Percentiles rank a stretch among this genome's conserved stretches.
Conservation (phyloP, 352 stramenopile species). For the Globisporangium acanthophoron region DNA sequence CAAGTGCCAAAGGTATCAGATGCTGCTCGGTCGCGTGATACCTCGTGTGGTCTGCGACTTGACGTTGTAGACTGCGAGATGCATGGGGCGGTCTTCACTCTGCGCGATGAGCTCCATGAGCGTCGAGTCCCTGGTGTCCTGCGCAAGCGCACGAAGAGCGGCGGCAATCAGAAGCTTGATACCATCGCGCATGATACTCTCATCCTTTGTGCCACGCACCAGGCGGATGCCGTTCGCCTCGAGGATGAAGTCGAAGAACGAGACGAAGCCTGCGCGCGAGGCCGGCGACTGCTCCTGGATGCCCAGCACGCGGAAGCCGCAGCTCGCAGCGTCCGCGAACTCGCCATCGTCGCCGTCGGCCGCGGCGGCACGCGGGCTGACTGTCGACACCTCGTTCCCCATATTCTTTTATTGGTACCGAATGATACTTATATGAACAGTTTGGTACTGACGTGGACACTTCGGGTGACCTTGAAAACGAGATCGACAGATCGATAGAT, state of each 20-base stretch:
- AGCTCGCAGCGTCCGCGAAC: conserved; percentile 49
- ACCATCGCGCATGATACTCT: background rate
- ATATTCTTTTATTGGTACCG: background rate
- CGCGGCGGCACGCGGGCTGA: conserved; percentile 3
- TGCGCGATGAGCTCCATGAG: conserved; percentile 92
- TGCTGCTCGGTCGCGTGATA: conserved; percentile 6
- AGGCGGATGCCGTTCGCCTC: conserved; percentile 89
- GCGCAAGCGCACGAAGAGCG: background rate
- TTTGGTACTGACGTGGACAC: too few relatives aligned
- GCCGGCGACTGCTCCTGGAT: conserved; percentile 95
- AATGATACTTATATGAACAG: background rate
- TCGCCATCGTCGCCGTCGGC: conserved; percentile 18
- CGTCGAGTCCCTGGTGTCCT: conserved; percentile 84
- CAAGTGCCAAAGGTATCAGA: background rate
- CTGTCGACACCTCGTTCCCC: conserved; percentile 3
- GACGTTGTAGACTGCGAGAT: conserved; percentile 73
- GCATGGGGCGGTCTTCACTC: conserved; percentile 70
- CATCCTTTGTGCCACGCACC: conserved; percentile 20
- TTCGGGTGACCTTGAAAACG: too few relatives aligned
- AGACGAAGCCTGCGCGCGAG: conserved; percentile 89
- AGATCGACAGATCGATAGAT: too few relatives aligned
- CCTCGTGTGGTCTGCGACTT: conserved; percentile 67
- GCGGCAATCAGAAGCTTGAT: background rate
- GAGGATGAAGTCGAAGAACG: conserved; percentile 98
- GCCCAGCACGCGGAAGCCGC: conserved; percentile 94